Evolutionary conservation across 202 grass and related monocot species (phyloP).

Genomic region (Digitaria exilis): DNA sequence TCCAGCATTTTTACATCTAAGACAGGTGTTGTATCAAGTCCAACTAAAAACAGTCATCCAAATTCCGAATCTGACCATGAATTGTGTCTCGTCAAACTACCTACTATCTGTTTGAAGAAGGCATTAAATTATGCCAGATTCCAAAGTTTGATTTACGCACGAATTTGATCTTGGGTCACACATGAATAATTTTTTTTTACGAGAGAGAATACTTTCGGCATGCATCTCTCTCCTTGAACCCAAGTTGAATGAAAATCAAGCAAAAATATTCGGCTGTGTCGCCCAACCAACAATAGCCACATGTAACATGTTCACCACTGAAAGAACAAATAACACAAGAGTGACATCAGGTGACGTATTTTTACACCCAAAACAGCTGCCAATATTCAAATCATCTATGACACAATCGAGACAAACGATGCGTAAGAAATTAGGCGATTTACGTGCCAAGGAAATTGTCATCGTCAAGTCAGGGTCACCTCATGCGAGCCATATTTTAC

Average conservation of each 20-base stretch:
- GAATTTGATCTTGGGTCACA: neutral
- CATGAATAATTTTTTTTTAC: neutral
- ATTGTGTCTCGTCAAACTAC: no score
- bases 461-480: neutral
- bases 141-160: neutral
- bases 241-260: neutral
- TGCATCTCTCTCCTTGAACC: neutral
- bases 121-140: neutral
- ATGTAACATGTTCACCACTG: conserved; percentile 19
- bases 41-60: neutral
- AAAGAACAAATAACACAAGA: no score
- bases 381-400: conserved; percentile 35
- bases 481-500: conserved; percentile 20
- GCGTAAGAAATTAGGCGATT: conserved; percentile 30
- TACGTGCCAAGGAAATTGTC: conserved; percentile 13
- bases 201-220: neutral
- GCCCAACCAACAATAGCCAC: conserved; percentile 10
- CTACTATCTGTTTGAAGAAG: no score
- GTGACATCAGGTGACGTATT: conserved; percentile 29
- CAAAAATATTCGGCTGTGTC: neutral
- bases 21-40: neutral
- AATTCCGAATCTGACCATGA: no score
- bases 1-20: neutral
- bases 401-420: conserved; percentile 17
- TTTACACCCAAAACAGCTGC: neutral